phyloP scores from a whole-genome alignment of 129 eudicot genomes.

The Lactuca saligna region DNA sequence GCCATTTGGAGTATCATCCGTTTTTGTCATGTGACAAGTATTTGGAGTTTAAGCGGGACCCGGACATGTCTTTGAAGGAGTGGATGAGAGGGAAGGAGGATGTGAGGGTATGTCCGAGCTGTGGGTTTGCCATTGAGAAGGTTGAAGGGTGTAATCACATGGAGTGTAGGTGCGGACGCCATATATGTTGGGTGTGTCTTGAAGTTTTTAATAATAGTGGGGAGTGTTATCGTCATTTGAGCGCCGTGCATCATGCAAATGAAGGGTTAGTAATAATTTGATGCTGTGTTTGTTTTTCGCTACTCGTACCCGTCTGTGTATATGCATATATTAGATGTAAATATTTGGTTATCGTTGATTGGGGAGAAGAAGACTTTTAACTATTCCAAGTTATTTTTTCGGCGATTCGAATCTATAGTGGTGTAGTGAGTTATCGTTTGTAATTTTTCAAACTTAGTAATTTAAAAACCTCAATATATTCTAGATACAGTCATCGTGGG shows the following conservation, averaged over 20 bases:
- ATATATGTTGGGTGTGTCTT: slow-evolving; percentile 91
- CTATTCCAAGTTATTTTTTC: background rate
- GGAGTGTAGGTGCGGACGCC: slow-evolving; percentile 90
- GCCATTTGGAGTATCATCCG: slow-evolving; percentile 89
- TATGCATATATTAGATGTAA: background rate
- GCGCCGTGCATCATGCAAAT: slow-evolving; percentile 59
- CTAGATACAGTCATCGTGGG: too few relatives aligned
- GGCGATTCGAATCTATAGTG: too few relatives aligned
- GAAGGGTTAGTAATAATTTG: background rate
- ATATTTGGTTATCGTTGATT: background rate
- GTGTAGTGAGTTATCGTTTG: background rate
- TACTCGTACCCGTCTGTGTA: background rate
- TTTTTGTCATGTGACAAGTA: slow-evolving; percentile 77
- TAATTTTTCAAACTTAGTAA: too few relatives aligned
- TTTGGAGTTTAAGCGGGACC: slow-evolving; percentile 71
- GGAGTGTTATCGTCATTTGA: slow-evolving; percentile 73
- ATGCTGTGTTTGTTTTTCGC: background rate
- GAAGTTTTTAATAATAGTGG: slow-evolving; percentile 45
- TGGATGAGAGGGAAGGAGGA: slow-evolving; percentile 78
- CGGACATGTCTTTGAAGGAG: slow-evolving; percentile 74
- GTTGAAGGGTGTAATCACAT: slow-evolving; percentile 90
- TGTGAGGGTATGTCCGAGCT: slow-evolving; percentile 71
- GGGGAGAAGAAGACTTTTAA: background rate
- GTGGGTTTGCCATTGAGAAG: slow-evolving; percentile 81
- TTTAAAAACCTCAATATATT: too few relatives aligned